These are phyloP conservation scores for Umbellularia californica DNA, from an alignment of 164 flowering plant genomes.

Conservation along the genomic window DNA sequence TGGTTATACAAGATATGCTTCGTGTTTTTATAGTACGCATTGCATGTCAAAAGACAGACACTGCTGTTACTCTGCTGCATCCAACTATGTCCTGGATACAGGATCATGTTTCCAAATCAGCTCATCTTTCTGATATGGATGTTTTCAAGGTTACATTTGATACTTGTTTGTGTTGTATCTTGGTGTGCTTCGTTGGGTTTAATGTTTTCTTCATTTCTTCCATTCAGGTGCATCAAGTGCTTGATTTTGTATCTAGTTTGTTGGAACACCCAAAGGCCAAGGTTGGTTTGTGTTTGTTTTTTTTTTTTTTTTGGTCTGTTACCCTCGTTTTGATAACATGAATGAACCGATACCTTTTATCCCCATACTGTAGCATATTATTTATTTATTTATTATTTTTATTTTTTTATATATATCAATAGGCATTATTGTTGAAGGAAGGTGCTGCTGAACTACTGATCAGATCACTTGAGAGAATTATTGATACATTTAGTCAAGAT, in stretches of 20 bases:
- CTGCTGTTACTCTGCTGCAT: constrained; percentile 55
- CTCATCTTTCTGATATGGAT: constrained; percentile 51
- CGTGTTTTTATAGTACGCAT: constrained; percentile 75
- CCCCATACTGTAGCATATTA: constrained; percentile 5
- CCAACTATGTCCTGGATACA: constrained; percentile 64
- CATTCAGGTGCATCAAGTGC: constrained; percentile 59
- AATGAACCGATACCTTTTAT: not conserved
- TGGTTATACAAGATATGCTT: constrained; percentile 88
- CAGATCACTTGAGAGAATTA: constrained; percentile 49
- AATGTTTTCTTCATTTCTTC: not conserved
- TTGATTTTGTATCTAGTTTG: constrained; percentile 65
- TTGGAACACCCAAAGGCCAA: constrained; percentile 85
- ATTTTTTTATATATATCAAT: not conserved
- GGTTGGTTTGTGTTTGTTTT: constrained; percentile 31
- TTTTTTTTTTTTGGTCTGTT: not conserved
- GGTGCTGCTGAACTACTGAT: constrained; percentile 44
- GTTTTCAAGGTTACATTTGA: constrained; percentile 65
- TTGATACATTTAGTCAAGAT: constrained; percentile 33
- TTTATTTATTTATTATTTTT: too few species aligned
- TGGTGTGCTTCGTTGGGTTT: not conserved
- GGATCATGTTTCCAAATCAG: constrained; percentile 36
- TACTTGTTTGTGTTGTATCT: not conserved
- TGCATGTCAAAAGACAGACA: constrained; percentile 54
- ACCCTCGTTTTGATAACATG: not conserved
- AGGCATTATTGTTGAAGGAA: constrained; percentile 61